Percentiles rank a stretch among this genome's conserved stretches.
These are phyloP conservation scores for Cairneyella variabilis DNA, from an alignment of 495 filamentous ascomycete genomes.

Conservation along the genomic window DNA sequence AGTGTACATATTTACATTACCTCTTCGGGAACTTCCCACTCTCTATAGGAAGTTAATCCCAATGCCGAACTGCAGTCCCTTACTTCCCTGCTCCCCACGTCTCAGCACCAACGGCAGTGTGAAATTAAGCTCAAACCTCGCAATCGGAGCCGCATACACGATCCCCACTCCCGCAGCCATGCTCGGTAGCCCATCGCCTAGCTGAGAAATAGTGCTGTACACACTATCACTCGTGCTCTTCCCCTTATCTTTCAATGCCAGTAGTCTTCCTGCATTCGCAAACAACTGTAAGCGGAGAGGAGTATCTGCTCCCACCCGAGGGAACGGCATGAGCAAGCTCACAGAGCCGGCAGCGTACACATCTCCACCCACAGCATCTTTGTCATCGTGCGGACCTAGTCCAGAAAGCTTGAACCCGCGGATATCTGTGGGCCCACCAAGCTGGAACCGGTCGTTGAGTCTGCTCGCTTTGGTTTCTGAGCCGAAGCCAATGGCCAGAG, in stretches of 20 bases:
- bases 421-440: constrained; percentile 92
- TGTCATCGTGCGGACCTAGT: constrained; percentile 79
- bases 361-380: constrained; percentile 86
- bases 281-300: constrained; percentile 89
- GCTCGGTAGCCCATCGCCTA: constrained; percentile 75
- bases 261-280: constrained; percentile 81
- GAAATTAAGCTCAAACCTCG: constrained; percentile 94
- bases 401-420: constrained; percentile 89
- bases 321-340: constrained; percentile 79
- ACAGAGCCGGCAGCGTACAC: constrained; percentile 83
- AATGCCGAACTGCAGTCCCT: constrained; percentile 89
- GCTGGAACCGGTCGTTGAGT: constrained; percentile 90
- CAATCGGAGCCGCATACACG: constrained; percentile 89
- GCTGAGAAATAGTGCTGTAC: constrained; percentile 49
- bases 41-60: constrained; percentile 86
- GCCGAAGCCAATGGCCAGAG: constrained; percentile 50
- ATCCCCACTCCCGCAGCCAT: constrained; percentile 83
- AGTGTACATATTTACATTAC: constrained; percentile 5
- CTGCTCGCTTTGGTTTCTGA: constrained; percentile 58
- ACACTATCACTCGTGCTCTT: constrained; percentile 41
- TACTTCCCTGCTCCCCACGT: constrained; percentile 78
- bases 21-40: no score
- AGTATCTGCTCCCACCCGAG: constrained; percentile 68
- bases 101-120: constrained; percentile 78
- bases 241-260: constrained; percentile 55